Conservation (phyloP, 176 grass and related monocot genomes). For the Triticum aestivum region DNA sequence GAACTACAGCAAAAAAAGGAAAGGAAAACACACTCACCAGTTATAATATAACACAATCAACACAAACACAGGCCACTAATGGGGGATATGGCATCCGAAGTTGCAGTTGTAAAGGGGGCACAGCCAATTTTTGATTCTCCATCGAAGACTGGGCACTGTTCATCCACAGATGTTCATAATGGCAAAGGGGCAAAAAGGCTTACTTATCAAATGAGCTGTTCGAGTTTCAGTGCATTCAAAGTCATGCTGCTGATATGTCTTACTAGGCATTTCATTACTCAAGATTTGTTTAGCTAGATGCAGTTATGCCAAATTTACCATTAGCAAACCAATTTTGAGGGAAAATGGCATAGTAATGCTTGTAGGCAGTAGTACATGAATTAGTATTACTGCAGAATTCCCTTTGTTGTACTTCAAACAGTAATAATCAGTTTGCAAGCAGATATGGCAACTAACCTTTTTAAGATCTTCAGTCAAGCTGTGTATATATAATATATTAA, state of each 20-base stretch:
- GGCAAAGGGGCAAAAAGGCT: constrained; percentile 1
- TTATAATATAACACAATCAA: too few relatives aligned
- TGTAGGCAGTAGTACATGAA: not conserved
- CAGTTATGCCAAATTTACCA: not conserved
- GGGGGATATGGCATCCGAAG: too few relatives aligned
- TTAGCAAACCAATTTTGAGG: not conserved
- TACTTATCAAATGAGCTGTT: constrained; percentile 96
- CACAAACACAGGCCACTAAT: too few relatives aligned
- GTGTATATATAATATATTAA: not conserved
- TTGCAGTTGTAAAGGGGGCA: too few relatives aligned
- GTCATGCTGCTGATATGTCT: constrained; percentile 42
- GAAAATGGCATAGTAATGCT: too few relatives aligned
- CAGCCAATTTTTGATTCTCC: too few relatives aligned
- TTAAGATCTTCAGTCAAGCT: not conserved
- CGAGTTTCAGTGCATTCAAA: constrained; percentile 83
- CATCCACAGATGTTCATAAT: too few relatives aligned
- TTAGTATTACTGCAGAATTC: not conserved
- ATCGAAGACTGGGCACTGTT: too few relatives aligned
- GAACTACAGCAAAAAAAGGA: too few relatives aligned
- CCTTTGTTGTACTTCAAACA: not conserved
- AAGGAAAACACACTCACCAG: too few relatives aligned
- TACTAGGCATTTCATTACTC: not conserved
- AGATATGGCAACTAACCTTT: not conserved
- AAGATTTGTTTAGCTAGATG: not conserved
- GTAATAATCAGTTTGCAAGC: not conserved